phyloP scores from a whole-genome alignment of 2,329 filamentous ascomycete genomes.

The Pseudogymnoascus sp. region DNA sequence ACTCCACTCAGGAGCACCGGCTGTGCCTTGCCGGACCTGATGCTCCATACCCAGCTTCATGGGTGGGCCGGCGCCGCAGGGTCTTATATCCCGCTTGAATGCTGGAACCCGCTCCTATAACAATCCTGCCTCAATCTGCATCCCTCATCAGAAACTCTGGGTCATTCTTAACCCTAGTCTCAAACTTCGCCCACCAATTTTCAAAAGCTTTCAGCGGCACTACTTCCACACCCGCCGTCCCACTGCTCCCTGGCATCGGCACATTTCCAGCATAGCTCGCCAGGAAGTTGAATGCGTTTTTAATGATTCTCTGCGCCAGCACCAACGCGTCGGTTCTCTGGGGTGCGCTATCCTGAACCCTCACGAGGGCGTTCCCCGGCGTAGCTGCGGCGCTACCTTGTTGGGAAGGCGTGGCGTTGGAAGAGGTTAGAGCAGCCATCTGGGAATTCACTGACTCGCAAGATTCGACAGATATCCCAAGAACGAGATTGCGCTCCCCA shows the following conservation, averaged over 20 bases:
- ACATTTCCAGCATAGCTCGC: constrained; percentile 69
- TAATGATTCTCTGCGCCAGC: constrained; percentile 87
- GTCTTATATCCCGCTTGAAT: background rate
- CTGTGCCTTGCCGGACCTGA: background rate
- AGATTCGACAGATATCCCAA: constrained; percentile 78
- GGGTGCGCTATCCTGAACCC: constrained; percentile 17
- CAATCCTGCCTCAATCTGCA: constrained; percentile 31
- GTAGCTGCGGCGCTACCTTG: constrained; percentile 22
- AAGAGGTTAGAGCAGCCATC: constrained; percentile 49
- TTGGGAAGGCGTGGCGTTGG: constrained; percentile 26
- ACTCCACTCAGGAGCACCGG: background rate
- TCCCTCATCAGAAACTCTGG: constrained; percentile 79
- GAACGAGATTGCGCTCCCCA: constrained; percentile 42
- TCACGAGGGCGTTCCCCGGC: constrained; percentile 16
- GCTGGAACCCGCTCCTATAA: background rate
- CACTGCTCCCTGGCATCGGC: constrained; percentile 53
- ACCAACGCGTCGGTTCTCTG: constrained; percentile 57
- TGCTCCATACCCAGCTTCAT: background rate
- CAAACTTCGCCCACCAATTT: constrained; percentile 98
- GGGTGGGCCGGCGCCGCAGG: background rate
- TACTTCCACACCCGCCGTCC: constrained; percentile 62
- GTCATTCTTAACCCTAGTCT: constrained; percentile 74
- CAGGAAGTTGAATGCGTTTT: constrained; percentile 95
- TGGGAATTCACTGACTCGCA: constrained; percentile 62
- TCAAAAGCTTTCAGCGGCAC: constrained; percentile 92